Evolutionary conservation across 2,329 filamentous ascomycete genomes (phyloP).

Genomic region (Sporothrix variecibatus): DNA sequence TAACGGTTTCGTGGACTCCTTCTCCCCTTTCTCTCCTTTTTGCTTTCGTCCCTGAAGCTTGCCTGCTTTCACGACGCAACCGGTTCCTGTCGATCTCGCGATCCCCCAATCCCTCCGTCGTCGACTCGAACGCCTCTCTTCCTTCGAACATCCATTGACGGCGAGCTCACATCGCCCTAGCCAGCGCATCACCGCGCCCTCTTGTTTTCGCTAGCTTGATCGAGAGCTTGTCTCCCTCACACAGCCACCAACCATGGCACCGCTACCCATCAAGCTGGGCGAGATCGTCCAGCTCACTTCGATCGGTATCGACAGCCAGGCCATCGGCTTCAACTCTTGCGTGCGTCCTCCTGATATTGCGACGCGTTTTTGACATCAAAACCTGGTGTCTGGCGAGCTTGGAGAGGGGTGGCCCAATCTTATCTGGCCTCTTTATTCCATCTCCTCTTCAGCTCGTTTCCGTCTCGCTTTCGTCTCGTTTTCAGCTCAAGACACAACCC

Average conservation of each 20-base stretch:
- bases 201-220: slow-evolving; percentile 6
- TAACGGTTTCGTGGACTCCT: slow-evolving; percentile 11
- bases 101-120: not conserved
- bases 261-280: slow-evolving; percentile 45
- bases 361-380: slow-evolving; percentile 21
- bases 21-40: slow-evolving; percentile 8
- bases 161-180: not conserved
- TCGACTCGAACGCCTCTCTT: not conserved
- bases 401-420: not conserved
- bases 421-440: not conserved
- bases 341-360: slow-evolving; percentile 53
- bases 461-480: not conserved
- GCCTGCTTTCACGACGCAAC: not conserved
- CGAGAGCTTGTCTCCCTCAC: slow-evolving; percentile 12
- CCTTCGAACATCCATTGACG: not conserved
- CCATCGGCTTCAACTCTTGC: slow-evolving; percentile 84
- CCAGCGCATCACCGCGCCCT: slow-evolving; percentile 21
- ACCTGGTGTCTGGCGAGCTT: not conserved
- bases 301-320: slow-evolving; percentile 41
- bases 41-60: slow-evolving; percentile 6
- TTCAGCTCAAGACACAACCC: not conserved
- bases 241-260: slow-evolving; percentile 39
- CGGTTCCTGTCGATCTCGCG: slow-evolving; percentile 12
- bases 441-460: not conserved
- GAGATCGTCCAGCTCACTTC: slow-evolving; percentile 46